Evolutionary conservation across 2,329 filamentous ascomycete species (phyloP), one percentile per base, ranked within the genome.

Genomic region (Penicillium paneum): DNA sequence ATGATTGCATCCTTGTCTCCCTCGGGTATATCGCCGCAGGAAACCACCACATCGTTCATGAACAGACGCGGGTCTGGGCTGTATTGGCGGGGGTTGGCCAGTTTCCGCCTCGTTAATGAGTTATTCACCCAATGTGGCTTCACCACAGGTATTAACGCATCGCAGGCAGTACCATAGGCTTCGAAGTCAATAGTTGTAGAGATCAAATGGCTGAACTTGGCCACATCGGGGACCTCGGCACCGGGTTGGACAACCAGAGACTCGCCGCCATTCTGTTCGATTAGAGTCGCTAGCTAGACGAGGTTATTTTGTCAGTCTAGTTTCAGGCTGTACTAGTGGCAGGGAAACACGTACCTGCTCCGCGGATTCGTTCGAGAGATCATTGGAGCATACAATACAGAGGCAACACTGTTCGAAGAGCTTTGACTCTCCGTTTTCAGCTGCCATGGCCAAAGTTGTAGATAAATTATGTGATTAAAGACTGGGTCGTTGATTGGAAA

Each of bases 21-120:
- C 34, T 84, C 79, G 0, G 94, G 94, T 43, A 99, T 84, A 65
- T 94, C 89, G 43, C 87, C 90, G 67, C 90, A 95, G 31, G 87
- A 88, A 17, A 97, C 81, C 28, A 89, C 83, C 39, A 97, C 88
- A 63, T 91, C 87, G 48, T 89, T 89, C 74, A 99, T 90, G 71
- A 97, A 94, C 69, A 96, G 85, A 55, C 88, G 84, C 2, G 93
- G 92, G 66, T 99, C 94, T 1, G 94, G 94, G 42, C 88, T 97
- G 71, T 88, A 95, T 15, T 91, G 89, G 38, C 93, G 85, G 10
- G 92, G 84, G 63, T 90, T 91, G 32, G 86, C 86, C 50, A 88
- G 80, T 69, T 88, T 92, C 54, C 79, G 79, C 64, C 86, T 88
- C 21, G 79, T 72, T 2, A 96, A 72, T 4, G 89, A 94, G 24